These are phyloP conservation scores for Heracleum sosnowskyi DNA, from an alignment of 129 eudicot species.

Conservation along the genomic window DNA sequence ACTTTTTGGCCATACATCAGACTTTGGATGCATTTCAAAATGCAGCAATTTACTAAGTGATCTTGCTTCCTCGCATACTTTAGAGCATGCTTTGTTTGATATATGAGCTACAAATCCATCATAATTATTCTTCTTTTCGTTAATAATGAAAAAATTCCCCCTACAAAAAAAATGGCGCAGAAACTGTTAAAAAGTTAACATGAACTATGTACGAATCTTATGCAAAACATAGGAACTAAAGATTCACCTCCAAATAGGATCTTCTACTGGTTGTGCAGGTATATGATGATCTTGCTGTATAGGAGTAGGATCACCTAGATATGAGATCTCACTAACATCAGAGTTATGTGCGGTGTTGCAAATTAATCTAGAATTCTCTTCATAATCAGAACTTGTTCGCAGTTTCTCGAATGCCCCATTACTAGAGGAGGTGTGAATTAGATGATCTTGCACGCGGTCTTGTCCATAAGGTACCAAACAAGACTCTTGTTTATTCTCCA, in stretches of 20 bases:
- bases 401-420: not conserved
- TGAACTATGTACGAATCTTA: not conserved
- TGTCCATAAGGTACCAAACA: not conserved
- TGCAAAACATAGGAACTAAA: not conserved
- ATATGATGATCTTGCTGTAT: not conserved
- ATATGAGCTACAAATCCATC: slow-evolving; percentile 20
- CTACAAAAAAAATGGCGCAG: not conserved
- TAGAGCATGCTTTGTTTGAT: slow-evolving; percentile 22
- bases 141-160: slow-evolving; percentile 2
- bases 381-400: not conserved
- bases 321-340: not conserved
- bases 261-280: slow-evolving; percentile 5
- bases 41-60: slow-evolving; percentile 10
- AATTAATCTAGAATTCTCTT: not conserved
- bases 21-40: slow-evolving; percentile 15
- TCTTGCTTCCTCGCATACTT: slow-evolving; percentile 17
- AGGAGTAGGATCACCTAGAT: not conserved
- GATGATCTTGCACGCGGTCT: not conserved
- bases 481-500: not conserved
- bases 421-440: not conserved
- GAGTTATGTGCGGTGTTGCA: not conserved
- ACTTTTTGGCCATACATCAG: slow-evolving; percentile 26
- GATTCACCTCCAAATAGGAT: slow-evolving; percentile 13
- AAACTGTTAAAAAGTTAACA: not conserved
- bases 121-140: not conserved